Percentiles rank a stretch among this genome's conserved stretches.
Evolutionary conservation across 1,284 basidiomycete genomes (phyloP).

Genomic region (Porodaedalea pini): DNA sequence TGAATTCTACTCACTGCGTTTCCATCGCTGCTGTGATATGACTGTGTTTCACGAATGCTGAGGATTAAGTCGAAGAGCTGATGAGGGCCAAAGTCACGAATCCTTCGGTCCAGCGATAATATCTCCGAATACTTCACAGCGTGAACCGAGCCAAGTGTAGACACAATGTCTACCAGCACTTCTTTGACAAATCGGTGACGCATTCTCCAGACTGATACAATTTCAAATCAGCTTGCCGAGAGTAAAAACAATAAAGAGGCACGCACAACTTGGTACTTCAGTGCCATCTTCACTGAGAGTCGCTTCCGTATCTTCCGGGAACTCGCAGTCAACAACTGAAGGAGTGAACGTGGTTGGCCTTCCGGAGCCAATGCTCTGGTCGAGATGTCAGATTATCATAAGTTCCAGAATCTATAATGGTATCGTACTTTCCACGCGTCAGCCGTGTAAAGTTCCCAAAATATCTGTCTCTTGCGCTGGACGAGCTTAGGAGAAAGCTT

Average conservation of each 20-base stretch:
- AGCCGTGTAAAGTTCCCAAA: conserved; percentile 14
- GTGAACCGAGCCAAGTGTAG: conserved; percentile 1
- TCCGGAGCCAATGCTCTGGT: conserved; percentile 13
- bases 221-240: not conserved
- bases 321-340: conserved; percentile 15
- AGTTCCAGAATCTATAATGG: not conserved
- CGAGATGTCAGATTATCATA: not conserved
- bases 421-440: conserved; percentile 5
- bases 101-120: conserved; percentile 11
- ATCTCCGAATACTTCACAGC: conserved; percentile 20
- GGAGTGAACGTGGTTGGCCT: conserved; percentile 15
- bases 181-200: not conserved
- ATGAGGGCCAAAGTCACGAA: conserved; percentile 14
- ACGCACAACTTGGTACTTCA: conserved; percentile 6
- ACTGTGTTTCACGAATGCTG: not conserved
- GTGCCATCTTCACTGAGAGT: not conserved
- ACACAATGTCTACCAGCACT: not conserved
- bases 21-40: not conserved
- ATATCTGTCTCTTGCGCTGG: conserved; percentile 10
- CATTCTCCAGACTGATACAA: not conserved
- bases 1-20: not conserved
- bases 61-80: not conserved
- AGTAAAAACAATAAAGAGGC: not conserved
- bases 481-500: conserved; percentile 5
- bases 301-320: conserved; percentile 12